Base-by-base conservation (phyloP, 495 filamentous ascomycete species). In the Neurospora sublineolata region DNA sequence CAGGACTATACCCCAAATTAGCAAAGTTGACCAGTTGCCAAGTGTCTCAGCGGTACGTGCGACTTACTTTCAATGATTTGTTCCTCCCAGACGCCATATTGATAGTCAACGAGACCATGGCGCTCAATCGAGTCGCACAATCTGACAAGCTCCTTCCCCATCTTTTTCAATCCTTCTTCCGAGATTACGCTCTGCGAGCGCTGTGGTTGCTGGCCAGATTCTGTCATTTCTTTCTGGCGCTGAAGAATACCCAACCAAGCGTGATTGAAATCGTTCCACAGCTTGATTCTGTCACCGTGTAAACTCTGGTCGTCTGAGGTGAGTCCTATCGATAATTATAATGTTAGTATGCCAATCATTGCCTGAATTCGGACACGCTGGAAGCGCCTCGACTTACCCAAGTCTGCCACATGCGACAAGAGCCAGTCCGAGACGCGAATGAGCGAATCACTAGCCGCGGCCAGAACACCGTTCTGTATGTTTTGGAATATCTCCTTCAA, bases 41-140 rank as follows among this genome's bases (percentile, higher is more conserved):
- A 64, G 27, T 64, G 27, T 64, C 52, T 64, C 52, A 33, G 52
- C 52, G 5, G 52, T 4, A 40, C 27, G 42, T 10, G 44, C n/a
- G 67, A 85, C 92, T 75, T 85, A 95, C 93, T 86, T 69, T 86
- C 87, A 67, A 97, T 86, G 74, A 99, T 97, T 75, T 92, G 91
- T 79, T 97, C 94, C 80, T 98, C 95, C 88, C 92, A 94, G 64
- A 98, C 92, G 4, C 95, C 95, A 83, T 97, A 95, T 76, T 98
- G 91, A 79, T 97, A 99, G 82, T 99, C 95, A 8, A 99, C 94
- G 36, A 99, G 82, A 18, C 95, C 95, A 75, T 96, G 89, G 70
- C 89, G 88, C 77, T 97, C 95, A 70, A 99, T 85, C 42, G 86
- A 86, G 79, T 99, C 94, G 78, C 94, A 95, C 23, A 95, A 83